phyloP scores from a whole-genome alignment of 768 basidiomycete species.

The Ephemerocybe angulata region DNA sequence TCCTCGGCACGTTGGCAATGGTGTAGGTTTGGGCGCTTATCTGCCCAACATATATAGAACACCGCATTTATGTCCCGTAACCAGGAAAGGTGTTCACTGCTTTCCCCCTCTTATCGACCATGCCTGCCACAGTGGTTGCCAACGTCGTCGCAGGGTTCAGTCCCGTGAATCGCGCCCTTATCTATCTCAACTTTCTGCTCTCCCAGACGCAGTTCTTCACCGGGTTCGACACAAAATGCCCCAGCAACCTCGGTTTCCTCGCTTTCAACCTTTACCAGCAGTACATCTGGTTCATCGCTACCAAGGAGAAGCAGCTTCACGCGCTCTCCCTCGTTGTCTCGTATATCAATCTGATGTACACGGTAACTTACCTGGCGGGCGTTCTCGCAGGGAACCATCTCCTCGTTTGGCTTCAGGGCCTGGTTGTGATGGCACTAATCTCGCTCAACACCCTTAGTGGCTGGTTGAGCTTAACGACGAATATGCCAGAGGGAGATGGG shows the following conservation, averaged over 20 bases:
- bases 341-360: conserved; percentile 12
- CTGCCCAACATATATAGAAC: no score
- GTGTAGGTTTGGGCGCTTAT: no score
- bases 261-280: conserved; percentile 14
- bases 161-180: conserved; percentile 8
- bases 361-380: conserved; percentile 10
- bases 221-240: conserved; percentile 10
- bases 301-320: conserved; percentile 7
- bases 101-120: not conserved
- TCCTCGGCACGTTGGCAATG: no score
- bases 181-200: conserved; percentile 12
- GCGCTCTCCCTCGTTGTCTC: conserved; percentile 9
- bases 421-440: conserved; percentile 9
- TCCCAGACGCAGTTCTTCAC: conserved; percentile 8
- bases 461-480: conserved; percentile 10
- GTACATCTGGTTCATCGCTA: conserved; percentile 10
- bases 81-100: no score
- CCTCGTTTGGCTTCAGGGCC: conserved; percentile 1
- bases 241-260: conserved; percentile 12
- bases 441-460: conserved; percentile 9
- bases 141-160: conserved; percentile 10
- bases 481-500: conserved; percentile 11
- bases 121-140: not conserved
- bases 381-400: conserved; percentile 9
- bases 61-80: no score